Conservation (phyloP, 2,329 filamentous ascomycete species). For the Didymella lethalis region DNA sequence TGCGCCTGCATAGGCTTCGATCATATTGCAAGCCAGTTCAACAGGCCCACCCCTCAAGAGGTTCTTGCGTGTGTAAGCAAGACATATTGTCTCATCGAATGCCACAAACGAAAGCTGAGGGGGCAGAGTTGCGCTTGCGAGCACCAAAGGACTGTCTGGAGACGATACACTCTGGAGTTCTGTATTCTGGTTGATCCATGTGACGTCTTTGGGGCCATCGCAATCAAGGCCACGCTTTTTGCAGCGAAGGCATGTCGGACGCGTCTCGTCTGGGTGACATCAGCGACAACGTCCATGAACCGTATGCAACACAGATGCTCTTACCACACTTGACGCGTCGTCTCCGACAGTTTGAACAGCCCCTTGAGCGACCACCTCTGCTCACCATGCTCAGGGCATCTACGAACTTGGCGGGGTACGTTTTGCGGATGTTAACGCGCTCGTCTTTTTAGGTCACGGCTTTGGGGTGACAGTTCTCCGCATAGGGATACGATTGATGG, state of each 20-base stretch:
- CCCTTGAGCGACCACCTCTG: constrained; percentile 41
- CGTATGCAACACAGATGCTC: constrained; percentile 5
- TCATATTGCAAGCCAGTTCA: constrained; percentile 38
- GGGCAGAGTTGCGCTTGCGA: constrained; percentile 4
- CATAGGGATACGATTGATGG: not conserved
- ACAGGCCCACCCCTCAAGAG: constrained; percentile 37
- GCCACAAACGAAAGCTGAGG: constrained; percentile 28
- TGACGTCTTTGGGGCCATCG: constrained; percentile 34
- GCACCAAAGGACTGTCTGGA: not conserved
- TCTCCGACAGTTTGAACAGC: constrained; percentile 38
- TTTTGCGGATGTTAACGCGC: not conserved
- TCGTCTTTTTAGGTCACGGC: not conserved
- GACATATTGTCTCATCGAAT: constrained; percentile 38
- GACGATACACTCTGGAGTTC: constrained; percentile 1
- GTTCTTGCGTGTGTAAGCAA: constrained; percentile 39
- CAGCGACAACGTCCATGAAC: not conserved
- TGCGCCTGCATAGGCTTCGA: constrained; percentile 15
- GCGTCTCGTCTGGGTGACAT: constrained; percentile 33
- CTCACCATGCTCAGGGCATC: constrained; percentile 35
- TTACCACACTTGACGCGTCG: constrained; percentile 42
- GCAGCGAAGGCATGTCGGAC: constrained; percentile 37
- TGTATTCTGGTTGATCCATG: constrained; percentile 35
- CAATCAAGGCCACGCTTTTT: constrained; percentile 35
- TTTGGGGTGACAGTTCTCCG: not conserved
- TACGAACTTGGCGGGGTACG: not conserved